A percentile compares a stretch with the other conserved stretches of the same genome.
Conservation (phyloP, 306 rosid genomes). For the Sechiopsis laciniata region DNA sequence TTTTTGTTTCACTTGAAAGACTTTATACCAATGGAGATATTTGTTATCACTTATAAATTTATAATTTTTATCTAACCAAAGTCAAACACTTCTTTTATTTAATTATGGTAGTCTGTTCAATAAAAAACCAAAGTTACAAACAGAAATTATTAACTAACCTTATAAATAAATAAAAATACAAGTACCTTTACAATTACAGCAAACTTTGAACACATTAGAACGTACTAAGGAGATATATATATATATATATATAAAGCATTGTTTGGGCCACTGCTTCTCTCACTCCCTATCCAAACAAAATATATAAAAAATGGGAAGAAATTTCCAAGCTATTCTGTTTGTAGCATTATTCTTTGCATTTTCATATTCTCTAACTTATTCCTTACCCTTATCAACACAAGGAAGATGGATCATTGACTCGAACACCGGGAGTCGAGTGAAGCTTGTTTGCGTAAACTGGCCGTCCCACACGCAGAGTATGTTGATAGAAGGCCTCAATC, state of each 20-base stretch:
- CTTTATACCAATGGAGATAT: no score
- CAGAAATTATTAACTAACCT: no score
- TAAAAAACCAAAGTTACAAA: no score
- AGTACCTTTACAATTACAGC: no score
- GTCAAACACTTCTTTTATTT: no score
- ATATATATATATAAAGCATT: neutral
- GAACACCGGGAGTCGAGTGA: constrained; percentile 26
- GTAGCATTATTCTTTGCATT: neutral
- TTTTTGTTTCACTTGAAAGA: no score
- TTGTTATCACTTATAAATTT: no score
- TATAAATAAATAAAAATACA: no score
- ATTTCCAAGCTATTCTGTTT: neutral
- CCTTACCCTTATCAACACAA: constrained; percentile 37
- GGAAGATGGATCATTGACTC: constrained; percentile 43
- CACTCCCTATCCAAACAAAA: neutral
- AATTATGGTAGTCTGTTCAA: no score
- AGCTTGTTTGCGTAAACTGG: constrained; percentile 40
- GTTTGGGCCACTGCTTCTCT: neutral
- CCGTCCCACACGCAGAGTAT: constrained; percentile 38
- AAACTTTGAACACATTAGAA: neutral
- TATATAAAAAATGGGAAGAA: neutral
- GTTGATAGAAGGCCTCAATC: constrained; percentile 47
- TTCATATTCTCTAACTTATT: neutral
- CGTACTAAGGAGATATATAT: neutral
- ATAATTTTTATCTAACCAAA: no score